These are phyloP conservation scores for Trametes pubescens DNA, from an alignment of 1,284 basidiomycete genomes.

Conservation along the genomic window DNA sequence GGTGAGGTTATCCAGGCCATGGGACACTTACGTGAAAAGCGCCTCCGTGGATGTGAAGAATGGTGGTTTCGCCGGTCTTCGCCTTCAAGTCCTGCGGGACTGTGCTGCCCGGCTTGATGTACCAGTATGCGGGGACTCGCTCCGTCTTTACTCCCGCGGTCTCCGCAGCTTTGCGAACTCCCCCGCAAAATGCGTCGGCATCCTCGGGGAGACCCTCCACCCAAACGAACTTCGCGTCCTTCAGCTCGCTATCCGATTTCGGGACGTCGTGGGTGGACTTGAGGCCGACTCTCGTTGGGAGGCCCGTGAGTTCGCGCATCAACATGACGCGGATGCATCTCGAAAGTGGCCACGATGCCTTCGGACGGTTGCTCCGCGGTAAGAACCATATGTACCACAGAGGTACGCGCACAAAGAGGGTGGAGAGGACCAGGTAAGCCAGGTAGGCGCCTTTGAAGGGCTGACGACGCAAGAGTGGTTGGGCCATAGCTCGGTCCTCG, in stretches of 20 bases:
- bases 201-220: slow-evolving; percentile 26
- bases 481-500: background rate
- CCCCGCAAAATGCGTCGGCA: slow-evolving; percentile 29
- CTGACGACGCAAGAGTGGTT: slow-evolving; percentile 18
- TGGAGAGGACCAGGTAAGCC: slow-evolving; percentile 15
- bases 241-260: slow-evolving; percentile 26
- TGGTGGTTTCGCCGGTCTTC: slow-evolving; percentile 29
- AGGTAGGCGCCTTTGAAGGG: slow-evolving; percentile 30
- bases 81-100: slow-evolving; percentile 42
- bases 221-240: slow-evolving; percentile 32
- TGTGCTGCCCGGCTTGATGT: slow-evolving; percentile 16
- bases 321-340: slow-evolving; percentile 22
- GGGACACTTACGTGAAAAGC: slow-evolving; percentile 22
- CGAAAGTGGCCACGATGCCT: slow-evolving; percentile 23
- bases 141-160: slow-evolving; percentile 26
- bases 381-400: slow-evolving; percentile 27
- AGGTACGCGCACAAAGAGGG: slow-evolving; percentile 29
- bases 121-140: slow-evolving; percentile 33
- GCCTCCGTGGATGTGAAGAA: slow-evolving; percentile 31
- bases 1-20: too few species aligned
- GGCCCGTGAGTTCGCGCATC: slow-evolving; percentile 11
- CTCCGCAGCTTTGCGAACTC: slow-evolving; percentile 30
- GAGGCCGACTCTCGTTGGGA: slow-evolving; percentile 11
- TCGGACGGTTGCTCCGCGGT: slow-evolving; percentile 23
- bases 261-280: slow-evolving; percentile 16